phyloP scores from a whole-genome alignment of 352 stramenopile species.

The Phytophthora fragariae region DNA sequence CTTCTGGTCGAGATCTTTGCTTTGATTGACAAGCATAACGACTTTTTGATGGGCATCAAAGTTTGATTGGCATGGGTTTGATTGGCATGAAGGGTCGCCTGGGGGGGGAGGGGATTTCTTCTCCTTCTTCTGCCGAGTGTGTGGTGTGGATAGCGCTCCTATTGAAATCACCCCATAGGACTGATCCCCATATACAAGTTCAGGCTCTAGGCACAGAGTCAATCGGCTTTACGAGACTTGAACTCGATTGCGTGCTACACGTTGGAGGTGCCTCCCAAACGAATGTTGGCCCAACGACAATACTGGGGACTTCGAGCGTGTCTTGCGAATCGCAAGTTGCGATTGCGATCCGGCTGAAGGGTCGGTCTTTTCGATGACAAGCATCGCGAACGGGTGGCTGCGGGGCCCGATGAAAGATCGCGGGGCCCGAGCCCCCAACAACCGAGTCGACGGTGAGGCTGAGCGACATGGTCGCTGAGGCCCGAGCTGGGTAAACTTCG shows the following conservation, averaged over 20 bases:
- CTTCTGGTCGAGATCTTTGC: slow-evolving; percentile 20
- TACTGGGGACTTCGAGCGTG: neutral
- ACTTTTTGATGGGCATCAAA: slow-evolving; percentile 1
- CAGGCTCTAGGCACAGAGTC: too few relatives aligned
- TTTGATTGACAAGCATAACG: slow-evolving; percentile 32
- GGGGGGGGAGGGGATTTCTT: neutral
- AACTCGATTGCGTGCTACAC: too few relatives aligned
- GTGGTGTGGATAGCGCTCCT: neutral
- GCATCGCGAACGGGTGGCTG: neutral
- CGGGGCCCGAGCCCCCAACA: neutral
- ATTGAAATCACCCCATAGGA: neutral
- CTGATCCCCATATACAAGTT: too few relatives aligned
- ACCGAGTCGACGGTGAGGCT: neutral
- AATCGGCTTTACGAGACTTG: too few relatives aligned
- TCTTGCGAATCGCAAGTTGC: too few relatives aligned
- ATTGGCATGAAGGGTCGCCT: slow-evolving; percentile 19
- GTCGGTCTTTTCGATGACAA: neutral
- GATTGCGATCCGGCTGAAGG: neutral
- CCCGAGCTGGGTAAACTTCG: neutral
- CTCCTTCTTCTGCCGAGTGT: neutral
- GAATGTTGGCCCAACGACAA: too few relatives aligned
- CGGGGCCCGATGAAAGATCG: neutral
- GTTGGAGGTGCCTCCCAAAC: too few relatives aligned
- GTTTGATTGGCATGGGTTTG: slow-evolving; percentile 9
- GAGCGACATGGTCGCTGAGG: neutral